Conservation (phyloP, 805 yeast species). For the Candida ulmi region DNA sequence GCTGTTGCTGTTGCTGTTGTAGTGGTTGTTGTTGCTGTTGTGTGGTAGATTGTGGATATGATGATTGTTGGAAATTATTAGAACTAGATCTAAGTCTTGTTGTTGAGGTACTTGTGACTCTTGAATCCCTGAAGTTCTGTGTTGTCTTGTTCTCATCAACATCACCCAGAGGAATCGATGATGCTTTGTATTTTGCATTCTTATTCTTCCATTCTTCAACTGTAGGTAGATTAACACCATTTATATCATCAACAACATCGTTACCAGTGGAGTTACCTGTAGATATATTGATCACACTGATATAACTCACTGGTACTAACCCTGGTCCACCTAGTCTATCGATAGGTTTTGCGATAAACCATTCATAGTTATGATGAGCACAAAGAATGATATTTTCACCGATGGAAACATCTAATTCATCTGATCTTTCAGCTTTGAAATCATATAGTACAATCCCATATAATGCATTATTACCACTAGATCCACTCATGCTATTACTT, state of each 20-base stretch:
- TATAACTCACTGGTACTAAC: constrained; percentile 85
- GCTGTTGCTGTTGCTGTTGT: no score
- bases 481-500: neutral
- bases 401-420: constrained; percentile 76
- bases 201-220: constrained; percentile 94
- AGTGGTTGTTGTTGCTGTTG: no score
- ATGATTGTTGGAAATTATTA: constrained; percentile 2
- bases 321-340: constrained; percentile 97
- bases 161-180: constrained; percentile 68
- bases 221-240: constrained; percentile 70
- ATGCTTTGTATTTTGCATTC: constrained; percentile 89
- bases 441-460: constrained; percentile 86
- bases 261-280: constrained; percentile 54
- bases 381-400: constrained; percentile 91
- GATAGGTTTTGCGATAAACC: constrained; percentile 97
- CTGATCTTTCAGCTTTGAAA: constrained; percentile 69
- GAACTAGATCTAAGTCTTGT: constrained; percentile 1
- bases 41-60: constrained; percentile 5
- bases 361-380: constrained; percentile 94
- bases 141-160: constrained; percentile 32
- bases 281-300: constrained; percentile 75
- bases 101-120: constrained; percentile 3
- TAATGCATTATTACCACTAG: constrained; percentile 33
- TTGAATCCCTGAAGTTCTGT: constrained; percentile 2
- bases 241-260: constrained; percentile 52